Conservation (phyloP, 2,329 filamentous ascomycete species). For the Fusarium transvaalense region DNA sequence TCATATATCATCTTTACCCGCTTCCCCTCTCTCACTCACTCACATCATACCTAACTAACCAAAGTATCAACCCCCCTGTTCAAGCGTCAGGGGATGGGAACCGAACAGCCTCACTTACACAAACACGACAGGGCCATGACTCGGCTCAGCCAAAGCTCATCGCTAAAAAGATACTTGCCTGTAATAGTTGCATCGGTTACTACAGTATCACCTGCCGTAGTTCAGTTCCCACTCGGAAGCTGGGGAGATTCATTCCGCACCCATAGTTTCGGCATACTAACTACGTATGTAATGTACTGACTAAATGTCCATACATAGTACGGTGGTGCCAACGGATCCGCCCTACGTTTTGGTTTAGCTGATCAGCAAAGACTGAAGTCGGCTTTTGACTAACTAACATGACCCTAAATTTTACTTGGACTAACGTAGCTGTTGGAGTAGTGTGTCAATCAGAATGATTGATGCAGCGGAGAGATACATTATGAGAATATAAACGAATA, state of each 20-base stretch:
- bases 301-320: neutral
- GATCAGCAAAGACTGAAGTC: neutral
- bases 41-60: neutral
- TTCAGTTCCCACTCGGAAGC: slow-evolving; percentile 8
- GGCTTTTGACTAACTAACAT: neutral
- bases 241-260: slow-evolving; percentile 4
- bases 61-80: neutral
- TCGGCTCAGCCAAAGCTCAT: slow-evolving; percentile 19
- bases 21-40: too few relatives aligned
- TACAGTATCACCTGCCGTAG: neutral
- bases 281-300: neutral
- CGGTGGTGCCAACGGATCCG: neutral
- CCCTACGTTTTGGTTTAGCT: neutral
- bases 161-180: slow-evolving; percentile 1
- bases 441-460: neutral
- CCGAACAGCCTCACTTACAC: slow-evolving; percentile 33
- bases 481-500: neutral
- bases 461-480: neutral
- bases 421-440: neutral
- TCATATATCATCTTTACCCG: neutral
- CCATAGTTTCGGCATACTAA: slow-evolving; percentile 8
- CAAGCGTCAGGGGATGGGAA: slow-evolving; percentile 8
- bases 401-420: neutral
- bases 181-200: slow-evolving; percentile 5
- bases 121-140: slow-evolving; percentile 35